phyloP scores from a whole-genome alignment of 768 basidiomycete genomes.

The Kwoniella mangroviensis region DNA sequence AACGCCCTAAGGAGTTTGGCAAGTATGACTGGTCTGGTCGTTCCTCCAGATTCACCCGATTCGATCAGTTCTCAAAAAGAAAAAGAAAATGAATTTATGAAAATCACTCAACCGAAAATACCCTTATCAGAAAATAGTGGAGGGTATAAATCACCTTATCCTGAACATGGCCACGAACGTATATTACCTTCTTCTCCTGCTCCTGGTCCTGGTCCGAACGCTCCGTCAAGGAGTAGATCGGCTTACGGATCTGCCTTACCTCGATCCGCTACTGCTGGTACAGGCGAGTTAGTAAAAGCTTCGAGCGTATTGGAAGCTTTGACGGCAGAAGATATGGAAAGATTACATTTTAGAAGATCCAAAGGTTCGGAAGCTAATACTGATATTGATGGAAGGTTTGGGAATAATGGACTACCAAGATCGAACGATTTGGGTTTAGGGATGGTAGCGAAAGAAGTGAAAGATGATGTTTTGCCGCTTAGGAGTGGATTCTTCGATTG shows the following conservation, averaged over 20 bases:
- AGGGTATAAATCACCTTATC: constrained; percentile 43
- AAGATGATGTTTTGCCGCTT: constrained; percentile 83
- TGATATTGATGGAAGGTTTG: constrained; percentile 49
- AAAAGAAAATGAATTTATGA: constrained; percentile 4
- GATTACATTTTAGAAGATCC: constrained; percentile 72
- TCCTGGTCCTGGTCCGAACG: not conserved
- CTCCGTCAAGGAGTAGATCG: constrained; percentile 10
- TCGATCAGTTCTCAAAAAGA: not conserved
- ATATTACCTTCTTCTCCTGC: constrained; percentile 31
- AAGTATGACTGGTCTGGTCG: constrained; percentile 50
- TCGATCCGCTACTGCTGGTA: not conserved
- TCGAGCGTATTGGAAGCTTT: constrained; percentile 84
- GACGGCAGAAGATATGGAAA: constrained; percentile 93
- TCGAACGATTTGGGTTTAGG: constrained; percentile 59
- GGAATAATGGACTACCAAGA: constrained; percentile 61
- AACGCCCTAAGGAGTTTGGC: constrained; percentile 51
- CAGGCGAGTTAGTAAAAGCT: constrained; percentile 55
- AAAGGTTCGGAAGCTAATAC: constrained; percentile 50
- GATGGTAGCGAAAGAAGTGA: constrained; percentile 62
- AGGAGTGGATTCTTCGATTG: constrained; percentile 94
- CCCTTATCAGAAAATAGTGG: not conserved
- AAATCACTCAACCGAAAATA: constrained; percentile 10
- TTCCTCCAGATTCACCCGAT: constrained; percentile 30
- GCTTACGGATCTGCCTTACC: constrained; percentile 1
- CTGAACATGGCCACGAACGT: constrained; percentile 42